These are phyloP conservation scores for Achaetomiella virescens DNA, from an alignment of 495 filamentous ascomycete species.

Conservation along the genomic window DNA sequence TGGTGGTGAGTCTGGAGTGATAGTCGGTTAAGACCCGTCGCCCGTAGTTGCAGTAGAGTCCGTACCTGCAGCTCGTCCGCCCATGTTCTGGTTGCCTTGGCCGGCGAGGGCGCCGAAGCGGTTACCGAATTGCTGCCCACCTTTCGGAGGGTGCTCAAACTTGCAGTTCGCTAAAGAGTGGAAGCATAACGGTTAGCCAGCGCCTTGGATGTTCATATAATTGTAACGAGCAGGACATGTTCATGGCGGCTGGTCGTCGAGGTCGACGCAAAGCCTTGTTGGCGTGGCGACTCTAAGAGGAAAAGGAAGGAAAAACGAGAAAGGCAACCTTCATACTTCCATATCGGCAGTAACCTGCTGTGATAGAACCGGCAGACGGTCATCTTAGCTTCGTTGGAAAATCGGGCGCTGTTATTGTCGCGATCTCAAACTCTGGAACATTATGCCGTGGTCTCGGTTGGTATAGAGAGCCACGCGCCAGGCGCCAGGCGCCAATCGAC, in stretches of 20 bases:
- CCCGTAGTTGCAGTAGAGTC: neutral
- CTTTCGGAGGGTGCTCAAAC: constrained; percentile 39
- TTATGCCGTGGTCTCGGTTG: neutral
- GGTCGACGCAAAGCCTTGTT: too few relatives aligned
- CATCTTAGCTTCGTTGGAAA: constrained; percentile 38
- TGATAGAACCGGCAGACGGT: constrained; percentile 64
- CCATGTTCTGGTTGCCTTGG: neutral
- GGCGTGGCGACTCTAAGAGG: neutral
- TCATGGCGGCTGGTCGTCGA: too few relatives aligned
- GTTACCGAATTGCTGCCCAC: constrained; percentile 25
- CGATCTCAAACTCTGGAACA: neutral
- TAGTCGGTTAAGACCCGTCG: neutral
- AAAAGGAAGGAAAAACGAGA: neutral
- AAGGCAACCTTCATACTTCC: constrained; percentile 44
- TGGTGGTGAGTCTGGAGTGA: constrained; percentile 20
- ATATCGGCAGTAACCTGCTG: constrained; percentile 65
- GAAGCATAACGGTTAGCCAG: neutral
- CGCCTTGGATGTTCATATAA: neutral
- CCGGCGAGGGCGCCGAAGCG: constrained; percentile 32
- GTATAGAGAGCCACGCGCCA: too few relatives aligned
- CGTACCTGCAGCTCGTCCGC: neutral
- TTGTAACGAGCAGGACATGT: too few relatives aligned
- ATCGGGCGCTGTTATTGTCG: neutral
- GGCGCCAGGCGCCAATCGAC: too few relatives aligned
- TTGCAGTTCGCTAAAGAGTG: constrained; percentile 33